These are phyloP conservation scores for Adansonia gregorii DNA, from an alignment of 441 rosid species.

Conservation along the genomic window DNA sequence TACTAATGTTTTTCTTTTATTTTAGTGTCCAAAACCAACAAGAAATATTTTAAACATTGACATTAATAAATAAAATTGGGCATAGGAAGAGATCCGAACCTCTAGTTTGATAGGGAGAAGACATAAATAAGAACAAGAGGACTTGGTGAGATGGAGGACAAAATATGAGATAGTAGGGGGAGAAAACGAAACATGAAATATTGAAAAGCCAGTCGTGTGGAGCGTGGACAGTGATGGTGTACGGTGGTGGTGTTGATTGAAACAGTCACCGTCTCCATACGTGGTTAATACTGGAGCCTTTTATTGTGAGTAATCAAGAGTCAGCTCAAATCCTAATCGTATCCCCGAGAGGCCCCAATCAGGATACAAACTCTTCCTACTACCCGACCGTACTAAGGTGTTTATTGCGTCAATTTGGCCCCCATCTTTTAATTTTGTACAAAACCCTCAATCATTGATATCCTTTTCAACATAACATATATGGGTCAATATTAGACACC, in stretches of 20 bases:
- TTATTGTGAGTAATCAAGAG: background rate
- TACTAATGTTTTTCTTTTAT: no score
- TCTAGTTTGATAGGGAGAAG: background rate
- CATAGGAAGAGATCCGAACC: background rate
- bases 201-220: slow-evolving; percentile 38
- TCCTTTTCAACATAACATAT: background rate
- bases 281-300: slow-evolving; percentile 8
- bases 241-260: slow-evolving; percentile 18
- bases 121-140: background rate
- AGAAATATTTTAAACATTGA: no score
- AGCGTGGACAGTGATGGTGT: slow-evolving; percentile 47
- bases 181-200: background rate
- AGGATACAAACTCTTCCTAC: background rate
- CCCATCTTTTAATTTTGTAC: background rate
- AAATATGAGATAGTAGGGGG: background rate
- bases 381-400: background rate
- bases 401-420: slow-evolving; percentile 3
- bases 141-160: background rate
- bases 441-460: slow-evolving; percentile 18
- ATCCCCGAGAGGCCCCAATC: background rate
- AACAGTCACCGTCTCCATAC: slow-evolving; percentile 25
- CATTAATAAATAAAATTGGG: background rate
- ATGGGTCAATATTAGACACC: background rate
- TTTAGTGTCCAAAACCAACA: no score
- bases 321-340: background rate